A percentile compares a stretch with the other conserved stretches of the same genome.
These are phyloP conservation scores for Golovinomyces cichoracearum DNA, from an alignment of 2,329 filamentous ascomycete species.

Conservation along the genomic window DNA sequence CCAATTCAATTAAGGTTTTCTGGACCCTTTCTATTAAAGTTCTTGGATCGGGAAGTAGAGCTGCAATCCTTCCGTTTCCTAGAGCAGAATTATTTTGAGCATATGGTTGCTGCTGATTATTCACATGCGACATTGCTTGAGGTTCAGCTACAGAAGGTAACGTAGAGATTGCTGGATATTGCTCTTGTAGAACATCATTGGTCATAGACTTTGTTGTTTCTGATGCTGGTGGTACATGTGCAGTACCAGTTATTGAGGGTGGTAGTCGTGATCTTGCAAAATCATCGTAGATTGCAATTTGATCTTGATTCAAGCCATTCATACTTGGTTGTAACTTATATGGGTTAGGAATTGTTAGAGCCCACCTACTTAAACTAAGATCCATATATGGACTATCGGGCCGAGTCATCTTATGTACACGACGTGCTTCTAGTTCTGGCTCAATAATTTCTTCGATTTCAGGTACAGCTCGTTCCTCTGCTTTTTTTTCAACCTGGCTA, in stretches of 20 bases:
- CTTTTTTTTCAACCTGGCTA: constrained; percentile 80
- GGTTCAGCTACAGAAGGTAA: constrained; percentile 34
- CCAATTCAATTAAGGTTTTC: constrained; percentile 31
- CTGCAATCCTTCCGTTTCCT: constrained; percentile 26
- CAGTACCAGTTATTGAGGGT: constrained; percentile 26
- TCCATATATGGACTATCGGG: constrained; percentile 71
- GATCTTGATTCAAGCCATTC: constrained; percentile 62
- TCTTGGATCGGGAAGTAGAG: constrained; percentile 22
- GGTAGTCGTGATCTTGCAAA: constrained; percentile 56
- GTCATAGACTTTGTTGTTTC: constrained; percentile 35
- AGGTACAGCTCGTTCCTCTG: constrained; percentile 71
- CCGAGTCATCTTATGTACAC: constrained; percentile 46
- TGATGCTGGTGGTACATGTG: constrained; percentile 30
- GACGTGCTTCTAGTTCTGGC: constrained; percentile 48
- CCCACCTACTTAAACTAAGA: constrained; percentile 62
- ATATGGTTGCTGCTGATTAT: constrained; percentile 28
- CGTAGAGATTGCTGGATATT: constrained; percentile 29
- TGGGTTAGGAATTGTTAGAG: constrained; percentile 76
- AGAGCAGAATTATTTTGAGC: constrained; percentile 24
- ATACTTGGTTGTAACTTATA: constrained; percentile 54
- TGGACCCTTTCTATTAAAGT: constrained; percentile 28
- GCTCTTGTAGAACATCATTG: constrained; percentile 37
- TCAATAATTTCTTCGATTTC: constrained; percentile 92
- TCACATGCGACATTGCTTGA: constrained; percentile 24
- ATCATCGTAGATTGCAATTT: constrained; percentile 89